These are phyloP conservation scores for Cyclanthera cordifolia DNA, from an alignment of 306 rosid species.

Conservation along the genomic window DNA sequence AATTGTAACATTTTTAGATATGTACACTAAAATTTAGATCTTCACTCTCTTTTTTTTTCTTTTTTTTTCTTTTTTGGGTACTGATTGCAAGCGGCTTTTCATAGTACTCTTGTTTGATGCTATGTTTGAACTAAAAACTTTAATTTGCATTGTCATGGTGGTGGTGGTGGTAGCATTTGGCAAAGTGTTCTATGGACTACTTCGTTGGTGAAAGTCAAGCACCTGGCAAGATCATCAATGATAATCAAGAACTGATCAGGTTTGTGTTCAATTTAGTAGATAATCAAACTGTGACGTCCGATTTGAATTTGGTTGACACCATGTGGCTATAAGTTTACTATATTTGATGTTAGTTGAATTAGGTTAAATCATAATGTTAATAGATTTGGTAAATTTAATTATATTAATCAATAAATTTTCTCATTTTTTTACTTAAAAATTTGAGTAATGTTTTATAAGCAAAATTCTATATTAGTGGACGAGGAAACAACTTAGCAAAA, in stretches of 20 bases:
- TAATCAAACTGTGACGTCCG: background rate
- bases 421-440: too few relatives aligned
- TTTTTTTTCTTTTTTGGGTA: background rate
- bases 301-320: background rate
- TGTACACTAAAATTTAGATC: background rate
- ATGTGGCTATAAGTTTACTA: background rate
- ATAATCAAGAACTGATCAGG: background rate
- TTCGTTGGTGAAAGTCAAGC: background rate
- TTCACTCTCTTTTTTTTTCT: background rate
- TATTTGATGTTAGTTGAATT: too few relatives aligned
- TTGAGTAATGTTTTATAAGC: too few relatives aligned
- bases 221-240: background rate
- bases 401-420: too few relatives aligned
- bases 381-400: too few relatives aligned
- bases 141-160: background rate
- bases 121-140: background rate
- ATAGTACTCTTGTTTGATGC: background rate
- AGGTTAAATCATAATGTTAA: too few relatives aligned
- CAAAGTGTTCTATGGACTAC: background rate
- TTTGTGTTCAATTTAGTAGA: background rate
- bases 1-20: background rate
- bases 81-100: conserved; percentile 1
- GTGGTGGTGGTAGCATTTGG: background rate
- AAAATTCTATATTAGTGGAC: too few relatives aligned
- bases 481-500: too few relatives aligned